Percentiles rank a stretch among this genome's conserved stretches.
Conservation (phyloP, 2,329 filamentous ascomycete genomes). For the Colletotrichum sp. region DNA sequence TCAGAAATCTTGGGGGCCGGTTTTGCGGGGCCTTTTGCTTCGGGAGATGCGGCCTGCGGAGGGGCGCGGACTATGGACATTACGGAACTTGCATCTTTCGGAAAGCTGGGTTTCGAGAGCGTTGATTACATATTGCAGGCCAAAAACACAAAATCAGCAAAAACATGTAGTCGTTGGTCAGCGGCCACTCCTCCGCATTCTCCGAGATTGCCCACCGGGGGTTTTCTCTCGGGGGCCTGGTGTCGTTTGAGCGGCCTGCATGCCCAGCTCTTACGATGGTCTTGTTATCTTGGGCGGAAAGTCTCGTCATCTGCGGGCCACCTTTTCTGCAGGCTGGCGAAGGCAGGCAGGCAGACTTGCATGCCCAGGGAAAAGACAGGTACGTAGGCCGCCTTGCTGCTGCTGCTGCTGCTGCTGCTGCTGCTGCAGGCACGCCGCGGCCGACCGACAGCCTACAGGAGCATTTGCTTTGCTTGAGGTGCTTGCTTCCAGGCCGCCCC, state of each 20-base stretch:
- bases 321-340: neutral
- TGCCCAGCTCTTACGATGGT: neutral
- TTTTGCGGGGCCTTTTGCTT: slow-evolving; percentile 1
- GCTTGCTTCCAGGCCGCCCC: neutral
- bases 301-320: slow-evolving; percentile 5
- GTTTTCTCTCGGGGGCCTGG: neutral
- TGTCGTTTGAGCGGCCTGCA: neutral
- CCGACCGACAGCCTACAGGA: neutral
- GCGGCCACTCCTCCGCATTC: neutral
- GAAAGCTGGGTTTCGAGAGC: neutral
- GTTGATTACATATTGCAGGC: neutral
- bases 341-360: neutral
- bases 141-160: neutral
- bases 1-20: neutral
- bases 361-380: neutral
- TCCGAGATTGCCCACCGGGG: neutral
- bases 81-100: neutral
- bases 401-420: neutral
- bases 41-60: slow-evolving; percentile 8
- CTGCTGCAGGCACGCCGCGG: neutral
- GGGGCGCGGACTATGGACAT: neutral
- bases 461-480: neutral
- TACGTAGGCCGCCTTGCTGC: neutral
- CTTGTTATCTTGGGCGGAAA: neutral
- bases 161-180: neutral